Evolutionary conservation across 2,329 filamentous ascomycete species (phyloP).

Genomic region (Ophiostoma quercus): DNA sequence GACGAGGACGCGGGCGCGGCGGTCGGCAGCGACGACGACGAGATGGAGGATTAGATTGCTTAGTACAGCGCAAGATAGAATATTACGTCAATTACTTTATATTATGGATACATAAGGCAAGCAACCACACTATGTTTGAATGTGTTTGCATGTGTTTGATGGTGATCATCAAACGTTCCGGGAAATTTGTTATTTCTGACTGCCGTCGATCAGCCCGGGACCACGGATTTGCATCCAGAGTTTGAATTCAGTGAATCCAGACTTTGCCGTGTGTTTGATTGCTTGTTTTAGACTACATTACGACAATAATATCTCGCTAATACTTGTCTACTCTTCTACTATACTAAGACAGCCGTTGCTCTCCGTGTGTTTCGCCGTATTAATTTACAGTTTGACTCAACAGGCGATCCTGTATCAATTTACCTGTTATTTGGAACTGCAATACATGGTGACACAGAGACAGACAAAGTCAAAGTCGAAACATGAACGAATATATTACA

Average conservation of each 20-base stretch:
- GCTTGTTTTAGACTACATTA: background rate
- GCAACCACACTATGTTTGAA: too few species aligned
- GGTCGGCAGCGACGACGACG: slow-evolving; percentile 37
- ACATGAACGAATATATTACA: too few species aligned
- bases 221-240: background rate
- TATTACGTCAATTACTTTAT: background rate
- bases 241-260: background rate
- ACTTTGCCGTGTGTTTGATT: background rate
- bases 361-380: background rate
- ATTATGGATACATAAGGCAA: too few species aligned
- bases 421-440: too few species aligned
- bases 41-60: slow-evolving; percentile 47
- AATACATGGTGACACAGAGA: background rate
- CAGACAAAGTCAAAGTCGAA: too few species aligned
- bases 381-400: background rate
- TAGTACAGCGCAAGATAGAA: background rate
- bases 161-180: background rate
- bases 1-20: slow-evolving; percentile 39
- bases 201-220: background rate
- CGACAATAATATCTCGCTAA: background rate
- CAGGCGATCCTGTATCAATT: background rate
- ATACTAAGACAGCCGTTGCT: background rate
- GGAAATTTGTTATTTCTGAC: too few species aligned
- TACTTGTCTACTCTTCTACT: background rate
- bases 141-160: background rate